phyloP scores from a whole-genome alignment of 73 alveolate species.

The Blepharisma stoltei region DNA sequence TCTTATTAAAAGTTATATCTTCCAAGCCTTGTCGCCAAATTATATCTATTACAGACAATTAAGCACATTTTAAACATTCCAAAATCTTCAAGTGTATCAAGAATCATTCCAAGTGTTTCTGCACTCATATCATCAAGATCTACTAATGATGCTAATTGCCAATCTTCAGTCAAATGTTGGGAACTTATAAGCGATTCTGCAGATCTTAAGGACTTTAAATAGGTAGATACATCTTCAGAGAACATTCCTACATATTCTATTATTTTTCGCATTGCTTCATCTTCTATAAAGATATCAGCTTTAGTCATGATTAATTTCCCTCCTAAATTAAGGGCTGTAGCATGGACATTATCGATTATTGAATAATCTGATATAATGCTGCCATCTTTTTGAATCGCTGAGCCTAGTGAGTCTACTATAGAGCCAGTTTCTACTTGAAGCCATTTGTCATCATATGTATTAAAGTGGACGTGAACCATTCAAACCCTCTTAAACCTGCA shows the following conservation, averaged over 20 bases:
- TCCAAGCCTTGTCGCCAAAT: slow-evolving; percentile 70
- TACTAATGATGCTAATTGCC: slow-evolving; percentile 52
- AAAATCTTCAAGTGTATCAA: slow-evolving; percentile 79
- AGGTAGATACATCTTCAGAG: slow-evolving; percentile 67
- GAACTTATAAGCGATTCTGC: slow-evolving; percentile 48
- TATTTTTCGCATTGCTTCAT: slow-evolving; percentile 68
- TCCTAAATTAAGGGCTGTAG: not conserved
- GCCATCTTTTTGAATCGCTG: not conserved
- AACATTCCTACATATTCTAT: slow-evolving; percentile 77
- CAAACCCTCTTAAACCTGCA: too few species aligned
- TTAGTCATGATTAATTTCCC: slow-evolving; percentile 45
- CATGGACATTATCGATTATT: not conserved
- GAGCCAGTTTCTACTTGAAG: slow-evolving; percentile 35
- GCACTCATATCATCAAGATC: slow-evolving; percentile 75
- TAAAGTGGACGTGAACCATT: too few species aligned
- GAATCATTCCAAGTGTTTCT: slow-evolving; percentile 63
- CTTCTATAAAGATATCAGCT: slow-evolving; percentile 79
- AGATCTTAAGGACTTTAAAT: slow-evolving; percentile 59
- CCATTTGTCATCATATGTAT: slow-evolving; percentile 64
- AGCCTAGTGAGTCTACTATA: slow-evolving; percentile 18
- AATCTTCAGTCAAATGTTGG: slow-evolving; percentile 15
- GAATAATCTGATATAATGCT: not conserved
- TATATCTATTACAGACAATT: slow-evolving; percentile 85
- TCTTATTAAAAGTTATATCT: too few species aligned
- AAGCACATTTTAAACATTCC: slow-evolving; percentile 74